These are phyloP conservation scores for Apiospora pterosperma DNA, from an alignment of 2,329 filamentous ascomycete genomes.

Conservation along the genomic window DNA sequence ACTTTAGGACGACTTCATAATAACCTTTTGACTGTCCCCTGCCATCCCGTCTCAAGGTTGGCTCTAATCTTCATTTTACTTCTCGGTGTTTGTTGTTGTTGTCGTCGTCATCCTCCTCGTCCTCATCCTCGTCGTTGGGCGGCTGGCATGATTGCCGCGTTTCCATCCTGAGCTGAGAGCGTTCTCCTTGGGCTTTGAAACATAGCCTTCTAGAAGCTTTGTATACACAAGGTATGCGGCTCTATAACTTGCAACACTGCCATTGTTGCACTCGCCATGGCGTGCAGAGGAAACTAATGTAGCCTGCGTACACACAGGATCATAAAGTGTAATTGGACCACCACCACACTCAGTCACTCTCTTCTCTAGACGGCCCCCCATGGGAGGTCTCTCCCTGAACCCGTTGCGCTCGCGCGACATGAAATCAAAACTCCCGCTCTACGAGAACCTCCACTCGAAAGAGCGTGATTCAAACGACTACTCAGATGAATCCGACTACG, in stretches of 20 bases:
- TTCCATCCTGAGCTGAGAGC: neutral
- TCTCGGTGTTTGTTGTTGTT: neutral
- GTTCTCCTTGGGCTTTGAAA: too few relatives aligned
- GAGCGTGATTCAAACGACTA: slow-evolving; percentile 51
- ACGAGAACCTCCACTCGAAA: slow-evolving; percentile 44
- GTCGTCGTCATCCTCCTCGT: neutral
- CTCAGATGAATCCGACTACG: slow-evolving; percentile 39
- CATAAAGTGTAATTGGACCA: neutral
- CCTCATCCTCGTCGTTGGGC: neutral
- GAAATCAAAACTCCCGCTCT: slow-evolving; percentile 45
- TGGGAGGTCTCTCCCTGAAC: slow-evolving; percentile 47
- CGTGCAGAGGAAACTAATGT: neutral
- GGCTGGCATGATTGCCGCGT: neutral
- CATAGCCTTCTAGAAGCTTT: too few relatives aligned
- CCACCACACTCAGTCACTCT: neutral
- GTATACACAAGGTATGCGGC: neutral
- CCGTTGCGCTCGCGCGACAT: slow-evolving; percentile 44
- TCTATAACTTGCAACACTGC: neutral
- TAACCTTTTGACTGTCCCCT: neutral
- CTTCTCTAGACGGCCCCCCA: slow-evolving; percentile 20
- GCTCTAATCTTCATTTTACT: neutral
- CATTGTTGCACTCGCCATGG: neutral
- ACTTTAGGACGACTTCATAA: neutral
- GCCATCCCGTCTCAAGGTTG: neutral
- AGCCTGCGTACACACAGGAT: neutral